A percentile compares a stretch with the other conserved stretches of the same genome.
Evolutionary conservation across 306 rosid species (phyloP).

Genomic region (Ceratonia siliqua): DNA sequence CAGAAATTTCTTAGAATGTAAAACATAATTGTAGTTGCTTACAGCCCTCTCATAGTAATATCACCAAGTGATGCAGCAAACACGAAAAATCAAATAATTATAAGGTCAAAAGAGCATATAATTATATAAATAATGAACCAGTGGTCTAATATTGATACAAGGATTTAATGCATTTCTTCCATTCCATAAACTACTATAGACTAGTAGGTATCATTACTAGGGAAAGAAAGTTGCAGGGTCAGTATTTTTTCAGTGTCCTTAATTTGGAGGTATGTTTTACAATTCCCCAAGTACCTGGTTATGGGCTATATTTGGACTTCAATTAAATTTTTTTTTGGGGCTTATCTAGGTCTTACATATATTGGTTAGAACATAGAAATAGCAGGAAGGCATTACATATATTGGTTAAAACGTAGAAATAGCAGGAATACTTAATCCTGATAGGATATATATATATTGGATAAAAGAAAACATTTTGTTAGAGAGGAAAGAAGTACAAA

Average conservation of each 20-base stretch:
- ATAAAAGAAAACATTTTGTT: too few relatives aligned
- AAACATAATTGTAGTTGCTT: neutral
- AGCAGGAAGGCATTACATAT: too few relatives aligned
- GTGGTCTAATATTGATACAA: neutral
- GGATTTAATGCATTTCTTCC: neutral
- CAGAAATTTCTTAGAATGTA: neutral
- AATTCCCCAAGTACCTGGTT: neutral
- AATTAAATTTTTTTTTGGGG: neutral
- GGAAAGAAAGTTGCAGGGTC: neutral
- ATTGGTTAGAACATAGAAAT: too few relatives aligned
- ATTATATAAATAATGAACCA: neutral
- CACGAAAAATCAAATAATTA: neutral
- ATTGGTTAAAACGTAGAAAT: too few relatives aligned
- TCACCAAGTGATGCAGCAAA: neutral
- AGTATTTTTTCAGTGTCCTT: neutral
- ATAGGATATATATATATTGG: too few relatives aligned
- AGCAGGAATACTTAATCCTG: too few relatives aligned
- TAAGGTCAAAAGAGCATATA: neutral
- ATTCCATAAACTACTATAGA: neutral
- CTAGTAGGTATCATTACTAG: neutral
- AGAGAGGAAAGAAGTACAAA: too few relatives aligned
- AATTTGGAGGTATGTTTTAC: neutral
- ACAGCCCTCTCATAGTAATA: neutral
- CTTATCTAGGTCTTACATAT: too few relatives aligned
- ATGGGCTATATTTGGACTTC: neutral